Conservation (phyloP, 805 yeast genomes). For the Komagataella pastoris region DNA sequence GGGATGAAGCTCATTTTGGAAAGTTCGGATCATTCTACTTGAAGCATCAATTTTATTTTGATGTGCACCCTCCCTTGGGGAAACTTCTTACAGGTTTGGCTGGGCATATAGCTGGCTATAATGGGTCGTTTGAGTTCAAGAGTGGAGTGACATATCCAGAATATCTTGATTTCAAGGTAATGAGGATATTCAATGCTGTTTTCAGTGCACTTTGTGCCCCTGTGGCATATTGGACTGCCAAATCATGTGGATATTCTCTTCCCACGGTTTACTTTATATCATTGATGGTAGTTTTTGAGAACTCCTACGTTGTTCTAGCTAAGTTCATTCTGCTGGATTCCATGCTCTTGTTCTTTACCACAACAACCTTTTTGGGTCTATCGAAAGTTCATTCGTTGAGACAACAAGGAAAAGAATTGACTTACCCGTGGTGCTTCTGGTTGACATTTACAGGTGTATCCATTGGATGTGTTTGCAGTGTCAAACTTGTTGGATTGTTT, state of each 20-base stretch:
- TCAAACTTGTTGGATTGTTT: conserved; percentile 77
- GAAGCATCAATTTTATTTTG: conserved; percentile 82
- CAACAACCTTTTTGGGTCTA: conserved; percentile 51
- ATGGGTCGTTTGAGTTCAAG: conserved; percentile 64
- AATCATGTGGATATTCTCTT: conserved; percentile 36
- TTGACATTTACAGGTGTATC: conserved; percentile 47
- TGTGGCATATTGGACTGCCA: conserved; percentile 57
- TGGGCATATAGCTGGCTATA: conserved; percentile 76
- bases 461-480: conserved; percentile 74
- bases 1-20: conserved; percentile 94
- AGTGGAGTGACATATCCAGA: conserved; percentile 56
- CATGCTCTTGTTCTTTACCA: conserved; percentile 63
- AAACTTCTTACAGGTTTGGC: conserved; percentile 84
- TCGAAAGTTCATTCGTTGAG: conserved; percentile 39
- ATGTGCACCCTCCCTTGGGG: conserved; percentile 96
- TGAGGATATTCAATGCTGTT: conserved; percentile 61
- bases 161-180: conserved; percentile 40
- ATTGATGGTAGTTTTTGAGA: conserved; percentile 52
- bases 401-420: conserved; percentile 20
- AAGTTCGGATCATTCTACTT: conserved; percentile 90
- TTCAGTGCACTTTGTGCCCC: conserved; percentile 60
- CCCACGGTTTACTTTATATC: conserved; percentile 48
- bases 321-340: conserved; percentile 70
- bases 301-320: conserved; percentile 55
- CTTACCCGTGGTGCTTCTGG: conserved; percentile 36